Evolutionary conservation across 371 early-diverging fungal species (phyloP), one percentile per base, ranked within the genome.

Genomic region (Apophysomyces trapeziformis): DNA sequence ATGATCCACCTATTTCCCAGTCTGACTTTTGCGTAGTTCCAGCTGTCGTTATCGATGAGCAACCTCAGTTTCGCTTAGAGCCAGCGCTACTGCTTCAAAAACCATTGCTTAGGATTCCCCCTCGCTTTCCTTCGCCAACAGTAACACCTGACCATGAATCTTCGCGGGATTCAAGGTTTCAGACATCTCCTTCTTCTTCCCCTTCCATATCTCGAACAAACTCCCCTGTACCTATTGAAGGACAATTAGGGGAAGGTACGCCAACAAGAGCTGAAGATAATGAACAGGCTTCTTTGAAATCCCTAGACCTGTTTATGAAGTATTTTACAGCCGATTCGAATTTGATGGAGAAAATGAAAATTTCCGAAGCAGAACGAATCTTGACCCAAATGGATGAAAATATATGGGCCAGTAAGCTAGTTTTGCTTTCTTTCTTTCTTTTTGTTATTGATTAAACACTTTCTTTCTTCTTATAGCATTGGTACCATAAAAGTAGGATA

Each of bases 1-100:
- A n/a, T 14, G 39, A 38, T 9, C 16, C 13, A 39, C 11, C 36
- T 60, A 16, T 38, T 39, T 35, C 16, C 21, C 7, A 0, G 13
- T 21, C 32, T 57, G 1, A 18, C 14, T 38, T 36, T 16, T 32
- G 1, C 8, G 13, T 18, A 70, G 73, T 67, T 14, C 70, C 73
- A 5, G 62, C 57, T 12, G 32, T 26, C 3, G 69, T 70, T 43
- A 62, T 73, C 7, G 70, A 70, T 9, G 67, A 69, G 8, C 69
- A 63, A 43, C 63, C 73, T 9, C 66, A 36, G 0, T 61, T 16
- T 18, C 65, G 18, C 36, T 36, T 26, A 18, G 58, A 58, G 38
- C 56, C 26, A 8, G 58, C 39, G 16, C 18, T 47, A 35, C 45
- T 45, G 12, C 43, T 57, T 26, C 65, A 37, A 13, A 2, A 26